These are phyloP conservation scores for Saccharomycopsis fodiens DNA, from an alignment of 805 yeast genomes.

Conservation along the genomic window DNA sequence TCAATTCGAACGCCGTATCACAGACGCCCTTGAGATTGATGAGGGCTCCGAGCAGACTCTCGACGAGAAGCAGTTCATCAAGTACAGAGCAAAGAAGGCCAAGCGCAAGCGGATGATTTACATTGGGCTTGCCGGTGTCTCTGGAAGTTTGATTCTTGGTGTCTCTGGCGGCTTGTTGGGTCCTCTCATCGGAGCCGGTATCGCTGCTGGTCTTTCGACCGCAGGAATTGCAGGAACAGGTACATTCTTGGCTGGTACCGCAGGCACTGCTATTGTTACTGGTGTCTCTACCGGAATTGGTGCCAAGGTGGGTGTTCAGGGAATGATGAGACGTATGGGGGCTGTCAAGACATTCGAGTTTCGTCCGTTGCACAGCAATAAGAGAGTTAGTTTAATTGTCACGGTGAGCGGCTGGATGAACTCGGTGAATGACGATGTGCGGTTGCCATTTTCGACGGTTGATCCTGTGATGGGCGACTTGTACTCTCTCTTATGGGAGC, in stretches of 20 bases:
- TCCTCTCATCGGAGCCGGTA: constrained; percentile 88
- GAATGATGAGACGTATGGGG: constrained; percentile 83
- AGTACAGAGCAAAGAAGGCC: constrained; percentile 59
- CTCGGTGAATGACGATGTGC: constrained; percentile 88
- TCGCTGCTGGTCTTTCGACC: constrained; percentile 94
- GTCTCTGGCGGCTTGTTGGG: constrained; percentile 92
- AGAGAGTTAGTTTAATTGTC: constrained; percentile 75
- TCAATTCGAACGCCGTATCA: constrained; percentile 85
- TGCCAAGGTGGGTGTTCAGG: constrained; percentile 76
- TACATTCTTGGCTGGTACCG: constrained; percentile 91
- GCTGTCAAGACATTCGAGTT: constrained; percentile 92
- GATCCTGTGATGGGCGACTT: constrained; percentile 98
- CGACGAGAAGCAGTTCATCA: constrained; percentile 64
- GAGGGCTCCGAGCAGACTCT: constrained; percentile 72
- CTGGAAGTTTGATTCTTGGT: constrained; percentile 92
- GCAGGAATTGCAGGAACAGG: constrained; percentile 92
- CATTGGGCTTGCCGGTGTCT: constrained; percentile 91
- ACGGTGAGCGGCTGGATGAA: constrained; percentile 98
- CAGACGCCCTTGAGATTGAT: constrained; percentile 85
- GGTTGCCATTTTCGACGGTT: constrained; percentile 91
- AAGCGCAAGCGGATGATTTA: constrained; percentile 66
- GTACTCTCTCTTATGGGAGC: constrained; percentile 92
- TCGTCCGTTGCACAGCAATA: constrained; percentile 84
- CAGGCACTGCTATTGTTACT: constrained; percentile 92
- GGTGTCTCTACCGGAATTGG: constrained; percentile 89